These are phyloP conservation scores for Luzula sylvatica DNA, from an alignment of 176 grass and related monocot species.

Conservation along the genomic window DNA sequence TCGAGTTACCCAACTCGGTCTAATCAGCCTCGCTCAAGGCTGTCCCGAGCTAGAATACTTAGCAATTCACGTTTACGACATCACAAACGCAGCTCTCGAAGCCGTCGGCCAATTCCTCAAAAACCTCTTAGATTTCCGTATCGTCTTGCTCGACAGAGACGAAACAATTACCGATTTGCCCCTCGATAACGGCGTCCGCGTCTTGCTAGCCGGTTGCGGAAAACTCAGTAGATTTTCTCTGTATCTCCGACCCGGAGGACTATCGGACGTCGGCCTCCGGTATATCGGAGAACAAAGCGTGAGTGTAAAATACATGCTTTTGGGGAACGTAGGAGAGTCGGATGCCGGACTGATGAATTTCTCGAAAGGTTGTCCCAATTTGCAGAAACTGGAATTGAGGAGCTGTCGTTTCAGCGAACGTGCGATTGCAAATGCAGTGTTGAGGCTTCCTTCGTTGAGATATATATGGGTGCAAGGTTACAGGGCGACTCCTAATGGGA, in stretches of 20 bases:
- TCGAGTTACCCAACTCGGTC: conserved; percentile 56
- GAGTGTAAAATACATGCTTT: conserved; percentile 61
- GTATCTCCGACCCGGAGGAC: conserved; percentile 84
- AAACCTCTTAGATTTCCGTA: conserved; percentile 89
- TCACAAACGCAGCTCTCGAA: conserved; percentile 91
- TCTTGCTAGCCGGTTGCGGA: conserved; percentile 67
- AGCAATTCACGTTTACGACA: conserved; percentile 77
- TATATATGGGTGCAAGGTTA: conserved; percentile 99
- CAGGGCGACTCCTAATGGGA: conserved; percentile 44
- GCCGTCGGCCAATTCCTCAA: conserved; percentile 52
- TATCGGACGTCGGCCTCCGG: conserved; percentile 71
- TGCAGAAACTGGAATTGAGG: conserved; percentile 94
- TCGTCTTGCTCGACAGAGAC: conserved; percentile 89
- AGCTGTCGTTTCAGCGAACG: conserved; percentile 72
- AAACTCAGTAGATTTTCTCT: conserved; percentile 80
- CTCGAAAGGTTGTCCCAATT: conserved; percentile 48
- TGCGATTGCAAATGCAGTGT: conserved; percentile 59
- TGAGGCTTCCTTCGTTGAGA: conserved; percentile 58
- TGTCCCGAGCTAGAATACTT: conserved; percentile 72
- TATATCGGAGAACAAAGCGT: conserved; percentile 71
- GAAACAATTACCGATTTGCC: conserved; percentile 48
- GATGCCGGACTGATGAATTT: conserved; percentile 53
- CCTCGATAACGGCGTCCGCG: conserved; percentile 78
- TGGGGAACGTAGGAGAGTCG: conserved; percentile 75
- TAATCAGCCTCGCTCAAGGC: conserved; percentile 58